phyloP scores from a whole-genome alignment of 441 rosid genomes.

The Raphanus hybrid region DNA sequence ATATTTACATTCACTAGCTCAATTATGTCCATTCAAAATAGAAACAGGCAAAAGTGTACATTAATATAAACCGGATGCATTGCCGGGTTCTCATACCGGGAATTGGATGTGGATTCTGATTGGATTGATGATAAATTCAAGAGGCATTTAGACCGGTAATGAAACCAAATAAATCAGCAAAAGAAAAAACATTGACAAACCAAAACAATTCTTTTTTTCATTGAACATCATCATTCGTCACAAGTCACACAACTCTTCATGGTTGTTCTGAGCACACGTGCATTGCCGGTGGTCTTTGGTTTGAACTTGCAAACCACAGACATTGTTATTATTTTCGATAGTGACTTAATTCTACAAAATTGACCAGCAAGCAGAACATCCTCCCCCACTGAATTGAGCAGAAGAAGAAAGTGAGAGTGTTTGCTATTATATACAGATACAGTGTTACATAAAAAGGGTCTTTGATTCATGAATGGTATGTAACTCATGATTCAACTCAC shows the following conservation, averaged over 20 bases:
- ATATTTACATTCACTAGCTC: not conserved
- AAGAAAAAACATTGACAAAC: not conserved
- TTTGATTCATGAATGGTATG: not conserved
- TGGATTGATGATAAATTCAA: not conserved
- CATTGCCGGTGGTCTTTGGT: constrained; percentile 90
- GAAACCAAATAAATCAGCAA: not conserved
- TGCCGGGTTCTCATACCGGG: not conserved
- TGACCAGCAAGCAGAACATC: constrained; percentile 99
- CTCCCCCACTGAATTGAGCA: constrained; percentile 96
- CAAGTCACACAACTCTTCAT: constrained; percentile 56
- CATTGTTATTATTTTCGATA: constrained; percentile 95
- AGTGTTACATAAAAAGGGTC: not conserved
- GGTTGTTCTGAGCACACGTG: constrained; percentile 96
- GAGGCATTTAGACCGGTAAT: not conserved
- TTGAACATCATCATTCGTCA: not conserved
- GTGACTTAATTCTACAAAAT: constrained; percentile 97
- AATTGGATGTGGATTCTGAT: not conserved
- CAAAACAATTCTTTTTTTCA: not conserved
- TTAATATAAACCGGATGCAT: not conserved
- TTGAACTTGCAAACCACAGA: constrained; percentile 96
- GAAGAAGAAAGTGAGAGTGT: constrained; percentile 94
- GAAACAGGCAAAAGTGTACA: not conserved
- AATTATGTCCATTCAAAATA: not conserved
- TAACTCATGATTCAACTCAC: constrained; percentile 8
- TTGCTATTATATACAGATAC: constrained; percentile 46